A percentile compares a stretch with the other conserved stretches of the same genome.
Conservation (phyloP, 192 early-diverging fungal species). For the Entomortierella beljakovae region DNA sequence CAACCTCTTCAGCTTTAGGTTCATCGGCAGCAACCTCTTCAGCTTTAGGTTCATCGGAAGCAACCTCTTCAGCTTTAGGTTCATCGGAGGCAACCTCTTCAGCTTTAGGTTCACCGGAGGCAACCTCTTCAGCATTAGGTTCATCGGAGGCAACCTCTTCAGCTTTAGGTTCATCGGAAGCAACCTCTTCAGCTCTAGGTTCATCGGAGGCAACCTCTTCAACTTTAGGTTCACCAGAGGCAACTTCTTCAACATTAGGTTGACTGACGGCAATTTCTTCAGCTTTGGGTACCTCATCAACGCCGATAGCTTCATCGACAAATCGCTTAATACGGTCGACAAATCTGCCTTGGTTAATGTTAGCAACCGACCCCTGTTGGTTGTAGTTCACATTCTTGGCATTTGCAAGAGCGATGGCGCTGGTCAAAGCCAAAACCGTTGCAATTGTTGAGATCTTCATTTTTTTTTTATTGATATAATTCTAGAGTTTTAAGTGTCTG, state of each 20-base stretch:
- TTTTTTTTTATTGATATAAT: not conserved
- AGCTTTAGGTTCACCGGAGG: not conserved
- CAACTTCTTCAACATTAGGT: not conserved
- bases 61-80: not conserved
- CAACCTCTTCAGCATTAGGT: not conserved
- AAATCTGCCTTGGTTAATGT: not conserved
- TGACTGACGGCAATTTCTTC: not conserved
- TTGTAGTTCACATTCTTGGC: constrained; percentile 2
- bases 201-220: not conserved
- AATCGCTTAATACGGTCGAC: constrained; percentile 12
- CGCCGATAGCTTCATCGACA: constrained; percentile 17
- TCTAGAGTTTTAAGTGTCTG: no score
- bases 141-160: no score
- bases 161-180: not conserved
- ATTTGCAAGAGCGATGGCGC: constrained; percentile 20
- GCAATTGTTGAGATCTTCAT: constrained; percentile 38
- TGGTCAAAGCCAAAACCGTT: constrained; percentile 23
- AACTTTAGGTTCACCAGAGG: not conserved
- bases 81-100: not conserved
- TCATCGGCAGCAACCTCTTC: not conserved
- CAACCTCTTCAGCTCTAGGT: not conserved
- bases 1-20: no score
- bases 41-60: not conserved
- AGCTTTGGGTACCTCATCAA: not conserved
- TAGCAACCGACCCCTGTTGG: not conserved